These are phyloP conservation scores for Floccularia luteovirens DNA, from an alignment of 768 basidiomycete species.

Conservation along the genomic window DNA sequence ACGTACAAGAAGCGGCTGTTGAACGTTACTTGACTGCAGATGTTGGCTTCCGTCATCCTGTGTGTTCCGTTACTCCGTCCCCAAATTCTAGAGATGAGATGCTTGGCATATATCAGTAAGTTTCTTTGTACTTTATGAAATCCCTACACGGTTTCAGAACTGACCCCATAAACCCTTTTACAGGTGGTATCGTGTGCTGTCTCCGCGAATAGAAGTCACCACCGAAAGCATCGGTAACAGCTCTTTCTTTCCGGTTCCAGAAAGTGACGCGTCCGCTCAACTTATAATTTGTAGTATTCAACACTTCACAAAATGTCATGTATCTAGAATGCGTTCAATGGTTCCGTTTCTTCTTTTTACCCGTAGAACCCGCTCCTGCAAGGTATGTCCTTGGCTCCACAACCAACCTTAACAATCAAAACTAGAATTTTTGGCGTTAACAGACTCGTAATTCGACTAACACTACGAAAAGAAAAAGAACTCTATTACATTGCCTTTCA, in stretches of 20 bases:
- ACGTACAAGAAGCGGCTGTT: constrained; percentile 39
- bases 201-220: constrained; percentile 35
- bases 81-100: constrained; percentile 48
- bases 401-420: neutral
- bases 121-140: neutral
- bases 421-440: neutral
- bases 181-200: constrained; percentile 61
- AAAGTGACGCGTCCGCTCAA: neutral
- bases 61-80: constrained; percentile 38
- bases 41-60: constrained; percentile 51
- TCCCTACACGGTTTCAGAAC: neutral
- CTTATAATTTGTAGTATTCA: constrained; percentile 31
- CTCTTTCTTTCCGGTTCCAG: neutral
- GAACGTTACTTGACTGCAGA: constrained; percentile 44
- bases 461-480: constrained; percentile 33
- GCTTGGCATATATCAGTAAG: constrained; percentile 52
- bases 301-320: constrained; percentile 28
- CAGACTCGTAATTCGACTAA: constrained; percentile 43
- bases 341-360: constrained; percentile 44
- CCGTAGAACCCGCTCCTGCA: constrained; percentile 33
- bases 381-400: constrained; percentile 25
- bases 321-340: constrained; percentile 46
- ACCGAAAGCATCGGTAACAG: constrained; percentile 37
- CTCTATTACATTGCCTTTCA: constrained; percentile 41
- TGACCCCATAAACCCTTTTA: neutral